phyloP scores from a whole-genome alignment of 1,284 basidiomycete genomes.

The Mycosarcoma maydis region DNA sequence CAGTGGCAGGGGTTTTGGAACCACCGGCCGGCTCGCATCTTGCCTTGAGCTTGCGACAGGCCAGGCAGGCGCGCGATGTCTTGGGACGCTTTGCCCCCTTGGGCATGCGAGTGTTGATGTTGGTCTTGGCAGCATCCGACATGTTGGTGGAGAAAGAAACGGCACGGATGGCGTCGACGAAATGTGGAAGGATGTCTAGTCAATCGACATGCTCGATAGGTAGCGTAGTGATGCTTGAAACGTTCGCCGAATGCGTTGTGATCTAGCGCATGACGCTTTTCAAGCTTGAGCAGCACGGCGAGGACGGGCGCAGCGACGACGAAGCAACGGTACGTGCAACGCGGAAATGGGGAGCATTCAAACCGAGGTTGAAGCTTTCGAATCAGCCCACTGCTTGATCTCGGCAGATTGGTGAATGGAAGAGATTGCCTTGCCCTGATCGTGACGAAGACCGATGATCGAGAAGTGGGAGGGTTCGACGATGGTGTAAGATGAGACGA shows the following conservation, averaged over 20 bases:
- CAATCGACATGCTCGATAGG: neutral
- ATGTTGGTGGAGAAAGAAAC: conserved; percentile 11
- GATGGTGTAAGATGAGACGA: neutral
- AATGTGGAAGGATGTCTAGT: neutral
- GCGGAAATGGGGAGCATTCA: neutral
- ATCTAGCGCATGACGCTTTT: conserved; percentile 3
- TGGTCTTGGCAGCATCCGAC: conserved; percentile 19
- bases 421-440: too few species aligned
- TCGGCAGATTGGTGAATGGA: too few species aligned
- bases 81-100: conserved; percentile 51
- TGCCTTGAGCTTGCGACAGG: conserved; percentile 48
- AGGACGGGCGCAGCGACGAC: neutral
- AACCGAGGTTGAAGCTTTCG: too few species aligned
- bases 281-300: neutral
- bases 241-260: neutral
- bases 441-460: too few species aligned
- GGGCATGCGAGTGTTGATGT: conserved; percentile 47
- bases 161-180: neutral
- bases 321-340: neutral
- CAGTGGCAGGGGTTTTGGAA: conserved; percentile 1
- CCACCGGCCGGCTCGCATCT: conserved; percentile 35
- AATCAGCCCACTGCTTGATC: neutral
- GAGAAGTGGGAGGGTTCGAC: neutral
- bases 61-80: conserved; percentile 40
- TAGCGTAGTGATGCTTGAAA: neutral